Evolutionary conservation across 352 stramenopile species (phyloP), one percentile per base, ranked within the genome.

Genomic region (Phytopythium chamaehyphon): DNA sequence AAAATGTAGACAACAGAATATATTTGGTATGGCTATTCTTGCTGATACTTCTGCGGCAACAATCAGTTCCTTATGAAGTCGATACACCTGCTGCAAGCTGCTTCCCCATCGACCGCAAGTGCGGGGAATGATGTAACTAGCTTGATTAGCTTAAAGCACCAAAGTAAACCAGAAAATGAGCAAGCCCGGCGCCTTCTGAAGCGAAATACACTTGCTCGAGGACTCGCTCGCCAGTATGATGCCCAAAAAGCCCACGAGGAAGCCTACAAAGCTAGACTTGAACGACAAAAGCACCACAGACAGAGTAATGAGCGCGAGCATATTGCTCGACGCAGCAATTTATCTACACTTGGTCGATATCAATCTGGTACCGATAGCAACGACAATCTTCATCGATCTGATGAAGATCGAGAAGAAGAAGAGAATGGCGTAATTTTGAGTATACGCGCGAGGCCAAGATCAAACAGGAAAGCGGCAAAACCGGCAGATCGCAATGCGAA

Each of bases 231-330:
- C 24, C 45, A 65, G 22, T 72, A 74, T 44, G 58, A 42, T n/a
- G 64, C 66, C 14, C 61, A 70, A 26, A 74, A 65, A 61, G 24
- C 42, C 14, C 55, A 56, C 31, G 54, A 74, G 42, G 58, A 62
- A 24, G 36, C 22, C 5, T 60, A 55, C 24, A 70, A 72, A 28
- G 11, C 55, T 12, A 54, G 61, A 24, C 38, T 70, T 18, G 44
- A 58, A 18, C 62, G 64, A n/a, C 33, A 37, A 22, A 1, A 43
- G 1, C 12, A 68, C 37, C 40, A 58, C 24, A 56, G 48, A 22
- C 62, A 76, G 38, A 43, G 40, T 19, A 37, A 39, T 24, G 21
- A 45, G 14, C 28, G 18, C 18, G 9, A 16, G 18, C 21, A 9
- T 11, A 49, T 18, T 9, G 5, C 7, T 14, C 7, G 16, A 40